These are phyloP conservation scores for Yamadazyma conglobata DNA, from an alignment of 1,139 yeast species.

Conservation along the genomic window DNA sequence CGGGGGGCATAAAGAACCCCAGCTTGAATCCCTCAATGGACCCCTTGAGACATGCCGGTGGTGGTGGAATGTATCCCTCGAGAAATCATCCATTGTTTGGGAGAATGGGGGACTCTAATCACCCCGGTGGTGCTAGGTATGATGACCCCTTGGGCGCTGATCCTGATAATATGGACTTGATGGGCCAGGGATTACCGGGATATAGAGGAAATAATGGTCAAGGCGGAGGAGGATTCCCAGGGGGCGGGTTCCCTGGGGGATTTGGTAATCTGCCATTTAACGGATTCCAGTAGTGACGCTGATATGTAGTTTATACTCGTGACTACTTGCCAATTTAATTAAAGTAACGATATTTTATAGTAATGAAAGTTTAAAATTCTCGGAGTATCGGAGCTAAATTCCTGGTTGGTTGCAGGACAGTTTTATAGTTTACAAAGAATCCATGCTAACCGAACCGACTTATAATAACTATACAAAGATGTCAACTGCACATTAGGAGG, in stretches of 20 bases:
- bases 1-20: conserved; percentile 43
- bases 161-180: conserved; percentile 35
- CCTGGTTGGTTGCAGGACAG: too few species aligned
- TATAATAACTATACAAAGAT: too few species aligned
- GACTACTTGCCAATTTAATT: too few species aligned
- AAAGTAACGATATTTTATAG: too few species aligned
- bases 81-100: conserved; percentile 48
- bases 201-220: conserved; percentile 21
- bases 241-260: conserved; percentile 6
- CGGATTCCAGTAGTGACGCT: conserved; percentile 6
- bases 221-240: conserved; percentile 7
- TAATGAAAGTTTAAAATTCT: too few species aligned
- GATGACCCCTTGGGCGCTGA: conserved; percentile 50
- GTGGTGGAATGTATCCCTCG: conserved; percentile 47
- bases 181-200: conserved; percentile 51
- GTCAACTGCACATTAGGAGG: too few species aligned
- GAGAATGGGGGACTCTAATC: conserved; percentile 18
- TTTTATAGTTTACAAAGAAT: too few species aligned
- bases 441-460: too few species aligned
- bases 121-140: conserved; percentile 50
- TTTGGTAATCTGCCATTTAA: conserved; percentile 11
- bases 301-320: too few species aligned
- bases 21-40: conserved; percentile 16
- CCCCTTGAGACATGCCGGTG: conserved; percentile 11
- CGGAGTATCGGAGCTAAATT: too few species aligned